Percentiles rank a stretch among this genome's conserved stretches.
These are phyloP conservation scores for Fragaria vesca DNA, from an alignment of 306 rosid species.

Conservation along the genomic window DNA sequence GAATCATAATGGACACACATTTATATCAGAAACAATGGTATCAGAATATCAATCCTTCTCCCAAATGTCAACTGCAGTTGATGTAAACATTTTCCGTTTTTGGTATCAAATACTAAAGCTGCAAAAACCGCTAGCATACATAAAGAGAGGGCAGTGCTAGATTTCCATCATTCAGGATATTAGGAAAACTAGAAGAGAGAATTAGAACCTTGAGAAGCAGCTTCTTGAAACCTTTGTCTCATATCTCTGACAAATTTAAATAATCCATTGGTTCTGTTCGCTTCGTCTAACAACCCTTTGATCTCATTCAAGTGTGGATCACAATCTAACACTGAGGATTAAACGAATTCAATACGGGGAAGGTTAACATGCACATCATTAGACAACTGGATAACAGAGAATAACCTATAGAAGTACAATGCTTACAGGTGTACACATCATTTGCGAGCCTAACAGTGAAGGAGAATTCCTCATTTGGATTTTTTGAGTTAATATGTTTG, in stretches of 20 bases:
- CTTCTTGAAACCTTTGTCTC: slow-evolving; percentile 81
- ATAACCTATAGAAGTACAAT: slow-evolving; percentile 11
- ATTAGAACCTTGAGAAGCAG: slow-evolving; percentile 52
- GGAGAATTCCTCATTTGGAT: slow-evolving; percentile 58
- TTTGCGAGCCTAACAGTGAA: slow-evolving; percentile 66
- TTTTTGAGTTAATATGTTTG: slow-evolving; percentile 49
- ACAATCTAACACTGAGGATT: slow-evolving; percentile 68
- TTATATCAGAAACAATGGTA: not conserved
- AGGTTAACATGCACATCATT: slow-evolving; percentile 16
- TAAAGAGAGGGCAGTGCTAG: not conserved
- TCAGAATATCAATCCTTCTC: slow-evolving; percentile 1
- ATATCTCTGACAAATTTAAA: slow-evolving; percentile 77
- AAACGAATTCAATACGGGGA: not conserved
- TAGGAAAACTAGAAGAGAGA: slow-evolving; percentile 1
- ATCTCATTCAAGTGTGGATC: slow-evolving; percentile 55
- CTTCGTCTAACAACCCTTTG: slow-evolving; percentile 55
- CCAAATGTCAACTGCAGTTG: not conserved
- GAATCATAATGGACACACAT: slow-evolving; percentile 21
- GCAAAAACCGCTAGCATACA: not conserved
- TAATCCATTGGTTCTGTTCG: slow-evolving; percentile 77
- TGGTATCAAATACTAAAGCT: not conserved
- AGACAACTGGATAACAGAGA: slow-evolving; percentile 17
- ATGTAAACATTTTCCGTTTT: not conserved
- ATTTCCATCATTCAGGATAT: slow-evolving; percentile 25
- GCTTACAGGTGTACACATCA: slow-evolving; percentile 69